Percentiles rank a stretch among this genome's conserved stretches.
phyloP scores from a whole-genome alignment of 805 yeast genomes.

The Nakazawaea wyomingensis region DNA sequence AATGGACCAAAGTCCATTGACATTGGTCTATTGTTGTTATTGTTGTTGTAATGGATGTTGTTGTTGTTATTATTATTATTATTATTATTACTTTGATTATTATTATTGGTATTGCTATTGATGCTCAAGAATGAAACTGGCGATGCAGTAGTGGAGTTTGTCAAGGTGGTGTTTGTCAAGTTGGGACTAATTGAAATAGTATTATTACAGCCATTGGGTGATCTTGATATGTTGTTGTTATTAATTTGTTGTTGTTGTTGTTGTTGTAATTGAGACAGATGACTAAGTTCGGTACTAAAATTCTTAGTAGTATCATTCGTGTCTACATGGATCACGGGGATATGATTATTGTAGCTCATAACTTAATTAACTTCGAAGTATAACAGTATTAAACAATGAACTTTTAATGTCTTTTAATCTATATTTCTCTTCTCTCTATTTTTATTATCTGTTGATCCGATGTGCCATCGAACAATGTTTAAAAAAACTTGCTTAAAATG shows the following conservation, averaged over 20 bases:
- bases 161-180: slow-evolving; percentile 3
- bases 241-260: neutral
- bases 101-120: slow-evolving; percentile 2
- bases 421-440: too few relatives aligned
- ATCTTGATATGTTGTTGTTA: neutral
- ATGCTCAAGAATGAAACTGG: slow-evolving; percentile 11
- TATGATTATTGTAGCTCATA: neutral
- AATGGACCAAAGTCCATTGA: slow-evolving; percentile 11
- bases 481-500: too few relatives aligned
- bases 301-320: neutral
- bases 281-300: neutral
- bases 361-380: neutral
- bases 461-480: too few relatives aligned
- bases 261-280: neutral
- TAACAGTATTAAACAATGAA: neutral
- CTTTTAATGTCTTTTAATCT: too few relatives aligned
- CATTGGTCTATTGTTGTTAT: slow-evolving; percentile 6
- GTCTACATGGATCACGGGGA: slow-evolving; percentile 4
- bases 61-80: neutral
- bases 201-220: slow-evolving; percentile 3
- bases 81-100: neutral
- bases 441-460: too few relatives aligned
- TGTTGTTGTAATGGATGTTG: neutral
- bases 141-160: slow-evolving; percentile 6
- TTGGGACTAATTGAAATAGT: slow-evolving; percentile 4